Evolutionary conservation across 2,329 filamentous ascomycete genomes (phyloP), one percentile per base, ranked within the genome.

Genomic region (Colletotrichum coccodes): DNA sequence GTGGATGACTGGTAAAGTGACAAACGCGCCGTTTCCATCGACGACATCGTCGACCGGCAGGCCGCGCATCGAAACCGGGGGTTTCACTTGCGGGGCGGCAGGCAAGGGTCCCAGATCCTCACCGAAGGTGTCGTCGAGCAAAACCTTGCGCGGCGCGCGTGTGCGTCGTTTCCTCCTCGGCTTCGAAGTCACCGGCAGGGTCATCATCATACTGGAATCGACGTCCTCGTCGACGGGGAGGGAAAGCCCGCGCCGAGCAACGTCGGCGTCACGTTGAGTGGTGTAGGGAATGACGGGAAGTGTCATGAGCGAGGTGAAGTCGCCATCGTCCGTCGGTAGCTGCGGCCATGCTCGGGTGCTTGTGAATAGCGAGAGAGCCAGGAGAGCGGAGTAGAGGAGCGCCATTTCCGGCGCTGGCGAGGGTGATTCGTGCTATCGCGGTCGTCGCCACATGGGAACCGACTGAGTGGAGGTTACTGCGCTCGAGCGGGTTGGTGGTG

Each of bases 1-100:
- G 57, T 76, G 73, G 18, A 78, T 72, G 1, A 79, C 76, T 34
- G 79, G 74, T 58, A 79, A 69, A 1, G 76, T 76, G 14, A 78
- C 23, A 2, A 74, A 71, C 4, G 65, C 56, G 9, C 74, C 72
- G 2, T 71, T 54, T 2, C 71, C 53, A 6, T 61, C 62, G 18
- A 53, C 61, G 6, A 59, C 62, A 4, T 70, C 68, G 40, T 70
- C 62, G 14, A 61, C 61, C 12, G 64, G 68, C 49, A 71, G 47
- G 12, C 56, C 60, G 11, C 65, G 65, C 7, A 38, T 23, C 16
- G 52, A 6, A 12, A 64, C 53, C 18, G 64, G 59, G 5, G 64
- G 58, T 53, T 34, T 36, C 6, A 34, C 38, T 28, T 28, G 42
- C 12, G 52, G 68, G 7, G 46, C 57, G 7, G n/a, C 30, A 12